Evolutionary conservation across 164 flowering plant genomes (phyloP).

Genomic region (Chimonanthus praecox): DNA sequence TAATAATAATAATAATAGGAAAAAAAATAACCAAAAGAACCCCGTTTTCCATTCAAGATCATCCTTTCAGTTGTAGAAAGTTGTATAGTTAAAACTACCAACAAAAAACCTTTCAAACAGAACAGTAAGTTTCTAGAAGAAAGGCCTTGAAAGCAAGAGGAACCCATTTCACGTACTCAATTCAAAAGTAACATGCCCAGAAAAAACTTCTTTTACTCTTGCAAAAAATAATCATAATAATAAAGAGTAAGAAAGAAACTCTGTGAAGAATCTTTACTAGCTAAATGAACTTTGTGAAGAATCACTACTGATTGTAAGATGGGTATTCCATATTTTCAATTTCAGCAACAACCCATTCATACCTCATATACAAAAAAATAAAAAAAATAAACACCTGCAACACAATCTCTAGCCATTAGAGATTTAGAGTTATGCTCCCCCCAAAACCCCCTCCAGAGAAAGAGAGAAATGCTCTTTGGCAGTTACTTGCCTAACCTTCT

Average conservation of each 20-base stretch:
- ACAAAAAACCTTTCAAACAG: no score
- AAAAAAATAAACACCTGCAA: background rate
- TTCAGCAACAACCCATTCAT: background rate
- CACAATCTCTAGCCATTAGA: background rate
- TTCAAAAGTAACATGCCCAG: background rate
- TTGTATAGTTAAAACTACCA: no score
- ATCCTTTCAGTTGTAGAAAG: no score
- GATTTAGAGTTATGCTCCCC: background rate
- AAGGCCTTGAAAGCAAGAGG: no score
- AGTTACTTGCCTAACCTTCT: background rate
- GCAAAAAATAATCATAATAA: background rate
- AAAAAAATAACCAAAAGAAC: background rate
- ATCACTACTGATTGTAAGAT: slow-evolving; percentile 6
- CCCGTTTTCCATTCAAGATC: no score
- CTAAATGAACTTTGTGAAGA: slow-evolving; percentile 8
- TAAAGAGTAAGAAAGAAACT: background rate
- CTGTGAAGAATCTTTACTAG: slow-evolving; percentile 3
- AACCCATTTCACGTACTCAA: slow-evolving; percentile 1
- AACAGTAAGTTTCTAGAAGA: no score
- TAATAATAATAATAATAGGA: background rate
- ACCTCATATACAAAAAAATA: background rate
- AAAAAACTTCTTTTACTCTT: background rate
- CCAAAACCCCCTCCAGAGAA: background rate
- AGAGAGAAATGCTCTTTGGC: background rate
- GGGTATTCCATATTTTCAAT: slow-evolving; percentile 5